Base-by-base conservation (phyloP, 495 filamentous ascomycete species). In the Neurospora sp. region DNA sequence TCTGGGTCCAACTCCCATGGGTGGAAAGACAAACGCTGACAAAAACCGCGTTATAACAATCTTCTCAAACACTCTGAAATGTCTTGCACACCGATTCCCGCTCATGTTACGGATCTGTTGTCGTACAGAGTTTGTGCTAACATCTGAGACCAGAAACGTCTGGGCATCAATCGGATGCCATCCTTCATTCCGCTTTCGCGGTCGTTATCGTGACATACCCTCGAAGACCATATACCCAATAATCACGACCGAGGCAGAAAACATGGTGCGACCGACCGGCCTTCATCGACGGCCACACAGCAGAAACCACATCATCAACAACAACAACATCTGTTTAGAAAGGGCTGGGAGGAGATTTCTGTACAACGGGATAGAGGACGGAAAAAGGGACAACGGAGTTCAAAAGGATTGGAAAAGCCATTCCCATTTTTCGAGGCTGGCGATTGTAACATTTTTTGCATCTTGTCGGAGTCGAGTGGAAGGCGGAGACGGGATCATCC, bases 1-100 rank as follows among this genome's bases (percentile, higher is more conserved):
- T 77, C 72, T 59, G 31, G 73, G 78, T 79, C 72, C 46, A 72
- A 71, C 70, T 77, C 78, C 75, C 44, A 75, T 69, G 48, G 70
- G 62, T 11, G 23, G 42, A 73, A 74, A 48, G 75, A 72, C 77
- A 77, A 35, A 77, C 81, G 85, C 78, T 82, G 85, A 86, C 71
- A 83, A 84, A 82, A 73, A 84, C 85, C 85, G 85, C 83, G 82
- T 80, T 79, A 79, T 54, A 74, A 79, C 73, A 81, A 86, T 86
- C 85, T 86, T 86, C 85, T 86, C 85, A 86, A 79, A 75, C 70
- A 77, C 62, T 84, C 84, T 85, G 84, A 86, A 54, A 72, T 75
- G 41, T 70, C 44, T 23, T 69, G 48, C 27, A 69, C 14, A 18
- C 27, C 54, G 27, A 14, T 35, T 35, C 54, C 14, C 54, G 54